phyloP scores from a whole-genome alignment of 2,329 filamentous ascomycete species.

The Aureobasidium zeae region DNA sequence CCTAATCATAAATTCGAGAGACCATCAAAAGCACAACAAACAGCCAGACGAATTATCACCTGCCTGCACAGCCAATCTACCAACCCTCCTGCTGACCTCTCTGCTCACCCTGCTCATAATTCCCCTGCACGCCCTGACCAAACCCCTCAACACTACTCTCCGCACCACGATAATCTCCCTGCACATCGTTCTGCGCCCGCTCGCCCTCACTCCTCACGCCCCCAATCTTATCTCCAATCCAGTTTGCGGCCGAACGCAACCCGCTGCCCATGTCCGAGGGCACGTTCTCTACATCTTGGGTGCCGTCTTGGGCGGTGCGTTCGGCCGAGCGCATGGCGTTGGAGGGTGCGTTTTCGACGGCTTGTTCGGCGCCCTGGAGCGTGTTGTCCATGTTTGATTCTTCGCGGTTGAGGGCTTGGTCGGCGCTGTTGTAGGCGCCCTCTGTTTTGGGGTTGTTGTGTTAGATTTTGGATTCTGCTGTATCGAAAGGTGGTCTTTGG shows the following conservation, averaged over 20 bases:
- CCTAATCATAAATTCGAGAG: no score
- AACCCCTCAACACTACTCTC: conserved; percentile 9
- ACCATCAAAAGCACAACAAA: no score
- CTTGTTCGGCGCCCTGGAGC: conserved; percentile 17
- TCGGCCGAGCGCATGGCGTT: conserved; percentile 15
- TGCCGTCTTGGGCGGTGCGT: conserved; percentile 16
- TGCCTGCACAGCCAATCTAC: conserved; percentile 16
- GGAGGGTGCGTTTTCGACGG: conserved; percentile 16
- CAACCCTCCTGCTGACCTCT: conserved; percentile 14
- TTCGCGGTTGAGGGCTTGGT: conserved; percentile 15
- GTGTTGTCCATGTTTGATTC: conserved; percentile 15
- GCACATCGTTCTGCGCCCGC: conserved; percentile 7
- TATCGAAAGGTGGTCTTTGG: neutral
- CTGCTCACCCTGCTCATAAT: conserved; percentile 16
- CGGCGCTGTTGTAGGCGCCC: conserved; percentile 17
- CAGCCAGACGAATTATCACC: no score
- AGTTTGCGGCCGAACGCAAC: conserved; percentile 16
- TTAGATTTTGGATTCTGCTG: neutral
- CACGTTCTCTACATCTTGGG: conserved; percentile 18
- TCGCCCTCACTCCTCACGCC: conserved; percentile 13
- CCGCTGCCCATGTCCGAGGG: conserved; percentile 18
- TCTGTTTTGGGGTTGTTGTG: neutral
- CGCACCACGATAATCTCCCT: neutral
- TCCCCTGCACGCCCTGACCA: conserved; percentile 9
- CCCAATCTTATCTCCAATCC: conserved; percentile 16